Percentiles rank a stretch among this genome's conserved stretches.
Evolutionary conservation across 106 monocot species (phyloP).

Genomic region (Posidonia australis): DNA sequence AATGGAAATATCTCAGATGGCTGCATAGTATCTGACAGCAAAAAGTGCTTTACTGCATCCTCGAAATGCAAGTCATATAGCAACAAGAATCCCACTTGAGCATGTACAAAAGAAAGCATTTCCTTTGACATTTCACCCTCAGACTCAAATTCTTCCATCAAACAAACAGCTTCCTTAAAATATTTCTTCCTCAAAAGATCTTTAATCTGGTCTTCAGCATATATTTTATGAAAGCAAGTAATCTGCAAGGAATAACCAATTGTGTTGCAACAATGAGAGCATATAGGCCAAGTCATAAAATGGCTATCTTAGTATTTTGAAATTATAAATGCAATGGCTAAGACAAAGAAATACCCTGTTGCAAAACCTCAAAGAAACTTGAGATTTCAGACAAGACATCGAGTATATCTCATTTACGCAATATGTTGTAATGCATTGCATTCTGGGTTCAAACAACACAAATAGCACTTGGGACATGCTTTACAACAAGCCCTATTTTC

Average conservation of each 20-base stretch:
- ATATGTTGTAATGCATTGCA: no score
- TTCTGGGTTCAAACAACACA: no score
- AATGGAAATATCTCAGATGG: constrained; percentile 95
- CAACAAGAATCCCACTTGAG: constrained; percentile 90
- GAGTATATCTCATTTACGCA: no score
- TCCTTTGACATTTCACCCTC: constrained; percentile 80
- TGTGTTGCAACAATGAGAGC: neutral
- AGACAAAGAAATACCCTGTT: no score
- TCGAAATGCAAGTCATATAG: constrained; percentile 93
- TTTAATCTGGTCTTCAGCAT: constrained; percentile 93
- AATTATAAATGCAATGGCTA: neutral
- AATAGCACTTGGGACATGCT: no score
- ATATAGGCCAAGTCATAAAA: neutral
- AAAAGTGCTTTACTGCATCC: constrained; percentile 90
- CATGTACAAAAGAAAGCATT: constrained; percentile 93
- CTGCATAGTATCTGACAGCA: constrained; percentile 85
- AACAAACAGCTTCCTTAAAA: constrained; percentile 51
- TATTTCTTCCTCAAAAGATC: constrained; percentile 70
- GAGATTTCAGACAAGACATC: no score
- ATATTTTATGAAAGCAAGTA: constrained; percentile 54
- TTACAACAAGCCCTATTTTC: no score
- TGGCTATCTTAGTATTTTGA: neutral
- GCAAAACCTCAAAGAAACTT: no score
- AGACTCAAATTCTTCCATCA: constrained; percentile 60
- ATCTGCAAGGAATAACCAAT: constrained; percentile 29